Conservation (phyloP, 371 early-diverging fungal genomes). For the Smittium culicis region DNA sequence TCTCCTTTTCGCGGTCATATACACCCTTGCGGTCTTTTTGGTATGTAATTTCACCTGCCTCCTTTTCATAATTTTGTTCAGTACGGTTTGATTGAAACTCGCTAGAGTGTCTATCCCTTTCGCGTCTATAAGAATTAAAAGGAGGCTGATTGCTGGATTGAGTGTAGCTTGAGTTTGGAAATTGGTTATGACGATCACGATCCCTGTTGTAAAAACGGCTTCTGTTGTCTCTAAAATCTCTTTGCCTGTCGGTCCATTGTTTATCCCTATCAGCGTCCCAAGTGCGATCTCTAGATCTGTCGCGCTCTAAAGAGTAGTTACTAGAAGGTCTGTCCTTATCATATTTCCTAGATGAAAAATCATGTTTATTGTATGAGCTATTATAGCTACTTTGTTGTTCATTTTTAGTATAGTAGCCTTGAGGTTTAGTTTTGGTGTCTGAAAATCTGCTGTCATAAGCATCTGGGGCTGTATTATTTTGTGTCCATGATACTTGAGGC, state of each 20-base stretch:
- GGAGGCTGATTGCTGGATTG: not conserved
- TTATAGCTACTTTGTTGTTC: not conserved
- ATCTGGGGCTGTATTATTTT: not conserved
- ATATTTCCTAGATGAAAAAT: not conserved
- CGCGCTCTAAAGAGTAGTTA: slow-evolving; percentile 1
- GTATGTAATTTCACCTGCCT: slow-evolving; percentile 1
- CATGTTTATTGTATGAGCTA: slow-evolving; percentile 2
- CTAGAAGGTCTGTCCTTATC: not conserved
- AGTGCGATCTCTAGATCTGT: not conserved
- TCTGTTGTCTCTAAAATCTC: not conserved
- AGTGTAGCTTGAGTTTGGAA: not conserved
- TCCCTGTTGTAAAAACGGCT: not conserved
- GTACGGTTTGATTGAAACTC: not conserved
- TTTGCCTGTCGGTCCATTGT: slow-evolving; percentile 1
- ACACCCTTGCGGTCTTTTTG: not conserved
- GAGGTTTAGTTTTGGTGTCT: not conserved
- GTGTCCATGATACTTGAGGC: not conserved
- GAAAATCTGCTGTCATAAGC: not conserved
- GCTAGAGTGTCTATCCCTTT: not conserved
- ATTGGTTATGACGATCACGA: not conserved
- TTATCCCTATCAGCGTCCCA: slow-evolving; percentile 4
- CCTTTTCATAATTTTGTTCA: slow-evolving; percentile 1
- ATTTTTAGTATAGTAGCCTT: not conserved
- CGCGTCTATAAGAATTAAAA: not conserved
- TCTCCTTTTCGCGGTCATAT: slow-evolving; percentile 1